Evolutionary conservation across 1,139 yeast species (phyloP).

Genomic region (Suhomyces wounanorum): DNA sequence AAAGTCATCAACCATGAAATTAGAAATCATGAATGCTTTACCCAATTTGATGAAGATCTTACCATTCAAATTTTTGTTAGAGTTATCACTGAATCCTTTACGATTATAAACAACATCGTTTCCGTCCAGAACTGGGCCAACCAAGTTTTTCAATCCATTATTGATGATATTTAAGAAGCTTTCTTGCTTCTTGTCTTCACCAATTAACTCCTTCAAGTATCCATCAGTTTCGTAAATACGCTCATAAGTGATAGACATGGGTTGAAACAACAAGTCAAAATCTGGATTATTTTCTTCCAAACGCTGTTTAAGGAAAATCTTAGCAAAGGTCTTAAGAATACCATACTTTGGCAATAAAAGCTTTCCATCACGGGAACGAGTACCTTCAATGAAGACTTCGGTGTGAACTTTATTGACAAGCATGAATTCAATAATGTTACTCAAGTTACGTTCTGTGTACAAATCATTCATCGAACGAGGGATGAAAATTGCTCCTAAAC

Average conservation of each 20-base stretch:
- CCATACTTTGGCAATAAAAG: constrained; percentile 66
- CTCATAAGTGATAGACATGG: constrained; percentile 64
- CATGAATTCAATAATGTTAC: constrained; percentile 55
- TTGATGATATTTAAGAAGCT: constrained; percentile 38
- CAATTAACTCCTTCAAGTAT: constrained; percentile 60
- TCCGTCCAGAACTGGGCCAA: constrained; percentile 12
- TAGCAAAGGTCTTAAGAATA: constrained; percentile 52
- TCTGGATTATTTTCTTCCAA: constrained; percentile 46
- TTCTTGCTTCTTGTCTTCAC: constrained; percentile 58
- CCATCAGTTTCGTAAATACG: constrained; percentile 68
- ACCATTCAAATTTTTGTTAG: constrained; percentile 34
- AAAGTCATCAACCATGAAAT: constrained; percentile 23
- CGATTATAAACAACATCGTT: constrained; percentile 9
- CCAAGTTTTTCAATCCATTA: constrained; percentile 37
- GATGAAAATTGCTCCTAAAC: constrained; percentile 51
- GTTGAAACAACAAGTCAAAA: constrained; percentile 51
- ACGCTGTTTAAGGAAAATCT: constrained; percentile 47
- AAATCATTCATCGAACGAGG: constrained; percentile 52
- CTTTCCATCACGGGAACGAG: constrained; percentile 68
- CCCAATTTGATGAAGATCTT: constrained; percentile 45
- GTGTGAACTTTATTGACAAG: constrained; percentile 54
- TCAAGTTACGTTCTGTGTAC: constrained; percentile 58
- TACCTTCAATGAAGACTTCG: constrained; percentile 69
- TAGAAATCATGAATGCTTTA: constrained; percentile 32
- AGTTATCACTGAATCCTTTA: constrained; percentile 32